These are phyloP conservation scores for Gonapodya prolifera DNA, from an alignment of 192 early-diverging fungal genomes.

Conservation along the genomic window DNA sequence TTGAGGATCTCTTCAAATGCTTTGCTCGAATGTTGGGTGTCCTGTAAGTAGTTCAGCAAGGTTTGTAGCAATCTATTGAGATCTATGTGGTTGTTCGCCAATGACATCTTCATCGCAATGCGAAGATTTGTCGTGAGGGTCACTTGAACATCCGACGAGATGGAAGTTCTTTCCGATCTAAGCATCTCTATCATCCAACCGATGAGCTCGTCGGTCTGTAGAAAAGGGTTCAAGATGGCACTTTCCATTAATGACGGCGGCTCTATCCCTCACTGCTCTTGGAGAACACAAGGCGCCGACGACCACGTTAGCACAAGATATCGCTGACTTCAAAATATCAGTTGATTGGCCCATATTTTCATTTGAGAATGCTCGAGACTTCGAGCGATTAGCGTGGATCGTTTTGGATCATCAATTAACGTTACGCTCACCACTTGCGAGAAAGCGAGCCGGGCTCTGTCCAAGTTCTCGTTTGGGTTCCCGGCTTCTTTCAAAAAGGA, in stretches of 20 bases:
- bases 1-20: not conserved
- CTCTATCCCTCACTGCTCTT: no score
- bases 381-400: no score
- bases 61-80: not conserved
- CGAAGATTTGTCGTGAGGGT: not conserved
- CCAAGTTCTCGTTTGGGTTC: no score
- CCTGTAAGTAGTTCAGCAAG: not conserved
- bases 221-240: not conserved
- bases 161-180: not conserved
- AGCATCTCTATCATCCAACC: not conserved
- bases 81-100: not conserved
- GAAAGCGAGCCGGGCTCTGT: no score
- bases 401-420: no score
- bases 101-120: not conserved
- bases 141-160: not conserved
- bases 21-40: not conserved
- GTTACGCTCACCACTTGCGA: no score
- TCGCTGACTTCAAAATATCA: not conserved
- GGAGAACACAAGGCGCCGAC: not conserved
- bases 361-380: no score
- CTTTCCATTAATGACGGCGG: no score
- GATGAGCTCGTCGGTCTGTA: not conserved
- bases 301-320: not conserved
- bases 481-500: no score
- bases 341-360: not conserved